Conservation (phyloP, 345 rosid species). For the Linum trigynum region DNA sequence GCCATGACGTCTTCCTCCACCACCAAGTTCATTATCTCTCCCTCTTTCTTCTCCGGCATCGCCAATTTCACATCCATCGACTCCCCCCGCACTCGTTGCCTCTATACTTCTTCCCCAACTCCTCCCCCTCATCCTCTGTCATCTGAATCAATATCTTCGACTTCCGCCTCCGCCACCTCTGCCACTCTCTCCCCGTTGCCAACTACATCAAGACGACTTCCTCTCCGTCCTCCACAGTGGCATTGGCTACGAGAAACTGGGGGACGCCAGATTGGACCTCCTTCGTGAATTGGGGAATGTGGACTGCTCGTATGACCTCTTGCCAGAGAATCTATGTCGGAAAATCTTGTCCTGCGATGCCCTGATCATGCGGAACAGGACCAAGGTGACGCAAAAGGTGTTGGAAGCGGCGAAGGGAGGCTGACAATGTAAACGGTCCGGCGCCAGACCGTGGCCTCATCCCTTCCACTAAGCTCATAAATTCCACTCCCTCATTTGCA, state of each 20-base stretch:
- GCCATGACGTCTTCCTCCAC: not conserved
- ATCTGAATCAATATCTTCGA: not conserved
- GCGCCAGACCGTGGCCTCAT: too few relatives aligned
- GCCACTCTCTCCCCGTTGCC: not conserved
- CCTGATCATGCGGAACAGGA: conserved; percentile 1
- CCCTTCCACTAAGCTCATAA: too few relatives aligned
- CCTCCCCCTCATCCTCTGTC: not conserved
- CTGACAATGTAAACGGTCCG: not conserved
- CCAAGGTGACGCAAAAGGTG: not conserved
- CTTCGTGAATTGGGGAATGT: not conserved
- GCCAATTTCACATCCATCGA: not conserved
- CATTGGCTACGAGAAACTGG: conserved; percentile 1
- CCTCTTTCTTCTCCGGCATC: not conserved
- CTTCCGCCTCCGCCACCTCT: not conserved
- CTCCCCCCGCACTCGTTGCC: not conserved
- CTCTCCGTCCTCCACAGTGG: not conserved
- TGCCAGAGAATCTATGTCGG: not conserved
- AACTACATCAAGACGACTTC: not conserved
- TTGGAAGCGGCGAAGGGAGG: conserved; percentile 1
- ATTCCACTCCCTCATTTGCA: too few relatives aligned
- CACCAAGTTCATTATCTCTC: not conserved
- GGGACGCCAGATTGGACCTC: not conserved
- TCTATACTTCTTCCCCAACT: not conserved
- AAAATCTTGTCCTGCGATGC: conserved; percentile 1
- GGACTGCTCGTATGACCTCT: not conserved